Evolutionary conservation across 163 green algal species (phyloP).

Genomic region (Prototheca cutis): DNA sequence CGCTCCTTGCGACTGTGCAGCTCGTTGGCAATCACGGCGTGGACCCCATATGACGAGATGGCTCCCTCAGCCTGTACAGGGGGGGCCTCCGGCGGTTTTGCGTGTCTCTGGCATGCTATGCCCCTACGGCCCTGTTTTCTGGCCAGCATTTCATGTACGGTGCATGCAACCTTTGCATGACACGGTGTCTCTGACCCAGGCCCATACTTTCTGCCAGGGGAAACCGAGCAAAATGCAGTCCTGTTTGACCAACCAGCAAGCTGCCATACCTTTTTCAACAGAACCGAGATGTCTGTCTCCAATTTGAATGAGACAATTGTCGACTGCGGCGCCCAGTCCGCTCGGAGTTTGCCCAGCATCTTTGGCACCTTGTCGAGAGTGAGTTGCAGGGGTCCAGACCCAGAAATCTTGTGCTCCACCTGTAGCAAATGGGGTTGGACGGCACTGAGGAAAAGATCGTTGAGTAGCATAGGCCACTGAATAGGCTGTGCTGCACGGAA

Average conservation of each 20-base stretch:
- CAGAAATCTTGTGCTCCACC: constrained; percentile 92
- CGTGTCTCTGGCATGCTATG: no score
- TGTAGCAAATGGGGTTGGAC: constrained; percentile 17
- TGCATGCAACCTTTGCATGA: no score
- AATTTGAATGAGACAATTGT: constrained; percentile 96
- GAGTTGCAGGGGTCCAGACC: background rate
- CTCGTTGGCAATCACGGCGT: constrained; percentile 93
- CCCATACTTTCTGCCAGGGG: no score
- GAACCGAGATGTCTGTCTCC: constrained; percentile 86
- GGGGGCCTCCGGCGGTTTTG: no score
- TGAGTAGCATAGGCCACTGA: no score
- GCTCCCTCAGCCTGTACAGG: constrained; percentile 30
- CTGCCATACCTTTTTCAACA: constrained; percentile 66
- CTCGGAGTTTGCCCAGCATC: constrained; percentile 73
- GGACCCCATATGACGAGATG: constrained; percentile 65
- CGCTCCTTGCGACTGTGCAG: constrained; percentile 75
- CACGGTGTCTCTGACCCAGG: no score
- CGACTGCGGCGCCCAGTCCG: constrained; percentile 67
- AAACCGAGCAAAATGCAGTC: background rate
- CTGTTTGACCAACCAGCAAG: background rate
- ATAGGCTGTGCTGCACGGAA: no score
- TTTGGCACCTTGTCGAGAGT: constrained; percentile 75
- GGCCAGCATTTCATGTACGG: no score
- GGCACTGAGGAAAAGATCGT: no score
- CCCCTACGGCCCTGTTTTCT: no score